Evolutionary conservation across 1,284 basidiomycete genomes (phyloP).

Genomic region (Rhodotorula sp.): DNA sequence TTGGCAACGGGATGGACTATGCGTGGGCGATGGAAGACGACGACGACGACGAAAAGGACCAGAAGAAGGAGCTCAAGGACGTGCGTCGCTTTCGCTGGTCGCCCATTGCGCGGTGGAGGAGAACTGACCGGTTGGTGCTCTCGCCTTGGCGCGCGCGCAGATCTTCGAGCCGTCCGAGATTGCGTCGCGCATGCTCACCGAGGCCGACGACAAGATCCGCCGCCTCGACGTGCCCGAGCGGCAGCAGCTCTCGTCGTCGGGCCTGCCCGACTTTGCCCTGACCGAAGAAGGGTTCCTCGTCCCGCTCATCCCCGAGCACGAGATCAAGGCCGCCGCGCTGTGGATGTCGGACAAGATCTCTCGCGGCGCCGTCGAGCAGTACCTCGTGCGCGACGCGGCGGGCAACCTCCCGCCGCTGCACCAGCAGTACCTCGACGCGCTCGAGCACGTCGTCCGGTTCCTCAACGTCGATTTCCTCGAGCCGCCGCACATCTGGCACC

Average conservation of each 20-base stretch:
- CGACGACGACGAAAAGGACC: slow-evolving; percentile 64
- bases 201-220: slow-evolving; percentile 91
- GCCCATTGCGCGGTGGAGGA: too few relatives aligned
- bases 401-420: slow-evolving; percentile 63
- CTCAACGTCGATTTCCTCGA: slow-evolving; percentile 86
- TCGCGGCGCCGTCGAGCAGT: slow-evolving; percentile 72
- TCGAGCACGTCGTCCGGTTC: slow-evolving; percentile 76
- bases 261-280: slow-evolving; percentile 65
- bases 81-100: slow-evolving; percentile 57
- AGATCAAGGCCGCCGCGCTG: slow-evolving; percentile 17
- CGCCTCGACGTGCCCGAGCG: slow-evolving; percentile 90
- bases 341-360: slow-evolving; percentile 58
- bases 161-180: slow-evolving; percentile 99
- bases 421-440: slow-evolving; percentile 72
- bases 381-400: slow-evolving; percentile 55
- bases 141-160: slow-evolving; percentile 54
- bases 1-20: slow-evolving; percentile 95
- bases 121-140: background rate
- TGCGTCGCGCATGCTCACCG: slow-evolving; percentile 82
- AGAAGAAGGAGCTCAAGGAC: slow-evolving; percentile 77
- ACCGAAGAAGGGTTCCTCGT: slow-evolving; percentile 65
- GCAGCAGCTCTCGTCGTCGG: slow-evolving; percentile 90
- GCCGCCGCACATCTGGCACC: slow-evolving; percentile 91
- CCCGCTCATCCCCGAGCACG: slow-evolving; percentile 19
- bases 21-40: slow-evolving; percentile 88